These are phyloP conservation scores for Entrophospora sp. DNA, from an alignment of 192 early-diverging fungal genomes.

Conservation along the genomic window DNA sequence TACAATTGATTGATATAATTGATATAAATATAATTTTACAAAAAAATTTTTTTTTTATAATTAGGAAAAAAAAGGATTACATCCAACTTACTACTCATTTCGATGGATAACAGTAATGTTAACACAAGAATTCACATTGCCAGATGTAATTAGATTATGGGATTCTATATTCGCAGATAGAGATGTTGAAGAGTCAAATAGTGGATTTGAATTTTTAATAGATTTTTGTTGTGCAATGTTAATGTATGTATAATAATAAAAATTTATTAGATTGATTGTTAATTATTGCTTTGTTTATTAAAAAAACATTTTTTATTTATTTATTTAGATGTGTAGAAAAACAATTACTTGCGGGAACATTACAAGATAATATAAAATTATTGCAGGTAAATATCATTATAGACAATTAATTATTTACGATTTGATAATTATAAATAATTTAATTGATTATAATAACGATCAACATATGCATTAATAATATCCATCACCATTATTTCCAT, in stretches of 20 bases:
- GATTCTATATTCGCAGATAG: conserved; percentile 66
- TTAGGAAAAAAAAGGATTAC: conserved; percentile 46
- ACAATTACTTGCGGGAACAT: conserved; percentile 47
- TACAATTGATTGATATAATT: no score
- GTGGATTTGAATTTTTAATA: conserved; percentile 56
- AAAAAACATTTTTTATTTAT: neutral
- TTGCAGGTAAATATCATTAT: conserved; percentile 40
- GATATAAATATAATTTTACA: neutral
- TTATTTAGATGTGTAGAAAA: conserved; percentile 13
- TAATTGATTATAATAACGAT: neutral
- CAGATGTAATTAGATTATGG: conserved; percentile 73
- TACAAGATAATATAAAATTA: conserved; percentile 52
- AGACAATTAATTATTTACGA: neutral
- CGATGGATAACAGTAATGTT: conserved; percentile 73
- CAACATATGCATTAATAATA: neutral
- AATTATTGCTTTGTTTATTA: neutral
- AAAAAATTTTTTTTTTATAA: neutral
- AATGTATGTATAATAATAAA: conserved; percentile 32
- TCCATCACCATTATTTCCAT: neutral
- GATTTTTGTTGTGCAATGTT: conserved; percentile 71
- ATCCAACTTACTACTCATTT: conserved; percentile 69
- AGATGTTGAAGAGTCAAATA: conserved; percentile 27
- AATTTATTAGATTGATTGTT: neutral
- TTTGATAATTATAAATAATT: neutral
- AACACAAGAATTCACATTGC: conserved; percentile 67